These are phyloP conservation scores for Populus pruinosa DNA, from an alignment of 345 rosid genomes.

Conservation along the genomic window DNA sequence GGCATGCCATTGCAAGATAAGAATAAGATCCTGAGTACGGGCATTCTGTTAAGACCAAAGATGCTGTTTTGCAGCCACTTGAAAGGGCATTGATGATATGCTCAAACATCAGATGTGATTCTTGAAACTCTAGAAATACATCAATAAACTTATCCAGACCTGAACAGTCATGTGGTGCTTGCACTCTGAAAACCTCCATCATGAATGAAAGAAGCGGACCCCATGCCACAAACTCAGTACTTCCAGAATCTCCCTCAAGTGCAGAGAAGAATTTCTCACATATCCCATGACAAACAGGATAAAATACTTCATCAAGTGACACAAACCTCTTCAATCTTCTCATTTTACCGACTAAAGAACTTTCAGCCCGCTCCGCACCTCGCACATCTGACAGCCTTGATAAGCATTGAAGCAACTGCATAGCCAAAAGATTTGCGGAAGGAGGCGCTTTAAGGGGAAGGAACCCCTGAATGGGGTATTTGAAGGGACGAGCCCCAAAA, in stretches of 20 bases:
- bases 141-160: slow-evolving; percentile 70
- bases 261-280: slow-evolving; percentile 61
- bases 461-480: slow-evolving; percentile 57
- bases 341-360: slow-evolving; percentile 54
- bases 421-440: slow-evolving; percentile 36
- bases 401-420: slow-evolving; percentile 62
- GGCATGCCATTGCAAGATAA: slow-evolving; percentile 82
- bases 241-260: slow-evolving; percentile 51
- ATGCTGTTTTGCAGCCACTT: slow-evolving; percentile 70
- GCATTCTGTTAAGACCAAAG: slow-evolving; percentile 65
- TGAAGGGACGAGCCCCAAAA: slow-evolving; percentile 84
- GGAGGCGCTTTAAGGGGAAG: slow-evolving; percentile 74
- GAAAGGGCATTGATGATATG: slow-evolving; percentile 69
- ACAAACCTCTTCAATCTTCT: slow-evolving; percentile 80
- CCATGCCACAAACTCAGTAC: slow-evolving; percentile 65
- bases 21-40: slow-evolving; percentile 92
- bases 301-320: slow-evolving; percentile 63
- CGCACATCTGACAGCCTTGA: slow-evolving; percentile 63
- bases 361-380: slow-evolving; percentile 48
- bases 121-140: slow-evolving; percentile 58
- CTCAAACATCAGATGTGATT: slow-evolving; percentile 54
- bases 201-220: slow-evolving; percentile 78
- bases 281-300: slow-evolving; percentile 68
- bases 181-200: slow-evolving; percentile 65
- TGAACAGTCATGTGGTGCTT: slow-evolving; percentile 69